Percentiles rank a stretch among this genome's conserved stretches.
Conservation (phyloP, 148 eudicot genomes). For the Suaeda aralocaspica region DNA sequence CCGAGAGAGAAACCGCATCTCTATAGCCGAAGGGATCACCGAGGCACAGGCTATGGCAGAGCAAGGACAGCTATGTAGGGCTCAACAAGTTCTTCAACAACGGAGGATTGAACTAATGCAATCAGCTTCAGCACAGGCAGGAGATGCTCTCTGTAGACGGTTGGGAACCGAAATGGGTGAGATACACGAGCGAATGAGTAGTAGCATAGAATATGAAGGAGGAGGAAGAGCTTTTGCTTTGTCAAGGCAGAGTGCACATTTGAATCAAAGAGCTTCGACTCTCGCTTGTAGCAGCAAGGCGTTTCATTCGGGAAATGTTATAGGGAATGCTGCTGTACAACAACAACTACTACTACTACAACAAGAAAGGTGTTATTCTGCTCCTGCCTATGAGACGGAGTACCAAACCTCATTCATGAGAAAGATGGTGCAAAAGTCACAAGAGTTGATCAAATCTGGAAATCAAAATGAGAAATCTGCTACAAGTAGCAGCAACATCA, state of each 20-base stretch:
- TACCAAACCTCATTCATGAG: slow-evolving; percentile 23
- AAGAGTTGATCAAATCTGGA: neutral
- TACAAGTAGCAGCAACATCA: slow-evolving; percentile 7
- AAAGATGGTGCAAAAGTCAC: slow-evolving; percentile 22
- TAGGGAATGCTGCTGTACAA: neutral
- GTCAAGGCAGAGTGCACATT: slow-evolving; percentile 31
- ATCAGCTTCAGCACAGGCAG: slow-evolving; percentile 26
- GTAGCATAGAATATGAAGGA: slow-evolving; percentile 20
- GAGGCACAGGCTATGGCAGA: slow-evolving; percentile 39
- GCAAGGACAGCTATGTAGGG: slow-evolving; percentile 29
- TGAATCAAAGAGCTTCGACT: slow-evolving; percentile 39
- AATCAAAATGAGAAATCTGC: slow-evolving; percentile 3
- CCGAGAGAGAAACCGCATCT: slow-evolving; percentile 35
- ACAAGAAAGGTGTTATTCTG: no score
- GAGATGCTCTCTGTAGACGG: slow-evolving; percentile 22
- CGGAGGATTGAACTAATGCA: slow-evolving; percentile 9
- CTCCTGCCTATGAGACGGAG: neutral
- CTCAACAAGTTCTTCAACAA: slow-evolving; percentile 22
- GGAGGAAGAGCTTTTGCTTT: slow-evolving; percentile 32
- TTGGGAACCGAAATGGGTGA: slow-evolving; percentile 30
- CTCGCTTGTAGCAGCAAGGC: slow-evolving; percentile 13
- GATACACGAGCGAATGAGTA: slow-evolving; percentile 29
- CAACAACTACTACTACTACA: no score
- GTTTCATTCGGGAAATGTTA: neutral
- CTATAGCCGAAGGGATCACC: slow-evolving; percentile 30